Percentiles rank a stretch among this genome's conserved stretches.
Conservation (phyloP, 1,139 yeast species). For the Lodderomyces metapsilosis region DNA sequence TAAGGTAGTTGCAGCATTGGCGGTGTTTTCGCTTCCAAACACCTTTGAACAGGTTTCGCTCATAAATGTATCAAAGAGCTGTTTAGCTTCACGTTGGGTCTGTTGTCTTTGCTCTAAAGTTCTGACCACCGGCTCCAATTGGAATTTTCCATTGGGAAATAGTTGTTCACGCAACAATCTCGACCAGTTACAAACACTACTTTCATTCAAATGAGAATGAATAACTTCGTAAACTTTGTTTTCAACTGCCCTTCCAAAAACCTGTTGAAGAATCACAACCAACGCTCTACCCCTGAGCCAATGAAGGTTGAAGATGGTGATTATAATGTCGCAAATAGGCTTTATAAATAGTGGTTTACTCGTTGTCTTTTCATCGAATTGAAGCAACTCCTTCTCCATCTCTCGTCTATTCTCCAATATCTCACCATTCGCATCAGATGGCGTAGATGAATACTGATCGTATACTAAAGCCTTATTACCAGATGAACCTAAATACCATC, state of each 20-base stretch:
- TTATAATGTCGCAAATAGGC: constrained; percentile 77
- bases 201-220: constrained; percentile 18
- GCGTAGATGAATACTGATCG: constrained; percentile 5
- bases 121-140: constrained; percentile 44
- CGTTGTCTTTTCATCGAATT: constrained; percentile 33
- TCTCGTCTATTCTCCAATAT: constrained; percentile 30
- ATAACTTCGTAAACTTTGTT: constrained; percentile 52
- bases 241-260: constrained; percentile 87
- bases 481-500: constrained; percentile 44
- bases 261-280: constrained; percentile 76
- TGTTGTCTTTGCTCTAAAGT: constrained; percentile 51
- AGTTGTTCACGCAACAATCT: constrained; percentile 22
- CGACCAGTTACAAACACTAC: constrained; percentile 47
- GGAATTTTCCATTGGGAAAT: constrained; percentile 66
- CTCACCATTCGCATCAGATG: background rate
- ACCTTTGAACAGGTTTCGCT: constrained; percentile 69
- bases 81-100: constrained; percentile 58
- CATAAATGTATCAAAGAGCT: constrained; percentile 56
- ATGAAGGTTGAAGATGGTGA: constrained; percentile 67
- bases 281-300: constrained; percentile 89
- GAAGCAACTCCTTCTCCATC: constrained; percentile 43
- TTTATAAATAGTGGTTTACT: constrained; percentile 50
- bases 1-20: constrained; percentile 57
- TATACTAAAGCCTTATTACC: constrained; percentile 12
- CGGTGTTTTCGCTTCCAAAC: constrained; percentile 68